Conservation (phyloP, 208 protist genomes). For the Leishmania tropica region DNA sequence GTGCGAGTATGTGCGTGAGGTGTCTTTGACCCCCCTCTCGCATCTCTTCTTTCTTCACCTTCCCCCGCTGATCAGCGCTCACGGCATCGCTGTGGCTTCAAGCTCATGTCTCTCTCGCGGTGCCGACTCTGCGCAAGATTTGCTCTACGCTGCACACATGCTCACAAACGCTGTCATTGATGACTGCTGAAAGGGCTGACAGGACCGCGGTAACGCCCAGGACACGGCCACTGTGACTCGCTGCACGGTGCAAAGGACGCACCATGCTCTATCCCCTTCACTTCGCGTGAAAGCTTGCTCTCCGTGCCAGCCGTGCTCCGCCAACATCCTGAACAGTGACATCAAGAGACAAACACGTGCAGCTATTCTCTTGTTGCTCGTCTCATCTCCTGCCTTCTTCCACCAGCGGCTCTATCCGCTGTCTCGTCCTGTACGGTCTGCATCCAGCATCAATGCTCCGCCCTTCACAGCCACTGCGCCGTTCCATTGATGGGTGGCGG, state of each 20-base stretch:
- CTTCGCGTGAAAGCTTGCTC: neutral
- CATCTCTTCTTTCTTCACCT: neutral
- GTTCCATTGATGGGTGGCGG: conserved; percentile 14
- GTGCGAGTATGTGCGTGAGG: neutral
- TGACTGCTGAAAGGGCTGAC: neutral
- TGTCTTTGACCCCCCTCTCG: neutral
- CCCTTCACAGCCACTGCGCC: conserved; percentile 19
- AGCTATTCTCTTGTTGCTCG: neutral
- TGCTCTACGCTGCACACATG: conserved; percentile 3
- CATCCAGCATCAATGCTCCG: conserved; percentile 14
- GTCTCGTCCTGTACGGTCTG: neutral
- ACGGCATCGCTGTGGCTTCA: neutral
- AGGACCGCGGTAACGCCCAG: neutral
- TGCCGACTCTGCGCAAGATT: neutral
- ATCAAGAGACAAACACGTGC: neutral
- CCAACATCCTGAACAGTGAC: neutral
- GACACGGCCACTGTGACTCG: neutral
- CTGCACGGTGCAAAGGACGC: neutral
- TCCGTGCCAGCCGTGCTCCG: neutral
- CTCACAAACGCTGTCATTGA: conserved; percentile 2
- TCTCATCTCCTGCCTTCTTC: neutral
- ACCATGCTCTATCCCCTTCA: neutral
- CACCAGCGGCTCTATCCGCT: neutral
- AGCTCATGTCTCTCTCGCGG: neutral
- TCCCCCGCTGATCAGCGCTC: neutral